Percentiles rank a stretch among this genome's conserved stretches.
These are phyloP conservation scores for Lentinus tigrinus DNA, from an alignment of 768 basidiomycete genomes.

Conservation along the genomic window DNA sequence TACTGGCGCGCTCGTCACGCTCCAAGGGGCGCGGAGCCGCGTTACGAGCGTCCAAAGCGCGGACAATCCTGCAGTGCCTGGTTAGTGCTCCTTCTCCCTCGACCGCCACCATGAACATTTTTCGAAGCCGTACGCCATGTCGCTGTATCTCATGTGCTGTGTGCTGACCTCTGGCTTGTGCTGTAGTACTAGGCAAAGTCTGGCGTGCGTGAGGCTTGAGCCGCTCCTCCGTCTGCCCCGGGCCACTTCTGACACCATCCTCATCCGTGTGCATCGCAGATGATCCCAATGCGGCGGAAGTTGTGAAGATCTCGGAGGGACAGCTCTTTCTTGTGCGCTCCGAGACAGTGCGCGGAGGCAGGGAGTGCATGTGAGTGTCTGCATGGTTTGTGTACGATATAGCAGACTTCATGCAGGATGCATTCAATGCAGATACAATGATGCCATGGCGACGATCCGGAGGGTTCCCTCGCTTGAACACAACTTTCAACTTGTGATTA, in stretches of 20 bases:
- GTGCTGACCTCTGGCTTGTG: conserved; percentile 19
- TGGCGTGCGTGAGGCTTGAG: conserved; percentile 79
- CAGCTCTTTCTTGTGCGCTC: conserved; percentile 90
- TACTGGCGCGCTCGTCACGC: conserved; percentile 15
- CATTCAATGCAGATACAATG: conserved; percentile 69
- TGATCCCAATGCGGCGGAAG: conserved; percentile 91
- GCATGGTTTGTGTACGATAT: not conserved
- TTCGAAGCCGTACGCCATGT: conserved; percentile 66
- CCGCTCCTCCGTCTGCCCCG: not conserved
- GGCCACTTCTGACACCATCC: conserved; percentile 25
- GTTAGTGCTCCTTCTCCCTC: conserved; percentile 6
- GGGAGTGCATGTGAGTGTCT: conserved; percentile 91
- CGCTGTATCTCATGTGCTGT: not conserved
- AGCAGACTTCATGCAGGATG: not conserved
- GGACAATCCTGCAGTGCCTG: not conserved
- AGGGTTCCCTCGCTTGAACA: conserved; percentile 74
- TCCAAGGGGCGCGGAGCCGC: conserved; percentile 5
- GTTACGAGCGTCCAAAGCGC: not conserved
- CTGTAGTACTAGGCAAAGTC: conserved; percentile 82
- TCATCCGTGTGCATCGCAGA: conserved; percentile 44
- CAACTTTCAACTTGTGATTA: conserved; percentile 90
- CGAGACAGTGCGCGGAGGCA: conserved; percentile 84
- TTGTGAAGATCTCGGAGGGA: conserved; percentile 90
- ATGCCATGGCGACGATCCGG: conserved; percentile 92
- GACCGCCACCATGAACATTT: conserved; percentile 70